Conservation (phyloP, 768 basidiomycete genomes). For the Naganishia friedmannii region DNA sequence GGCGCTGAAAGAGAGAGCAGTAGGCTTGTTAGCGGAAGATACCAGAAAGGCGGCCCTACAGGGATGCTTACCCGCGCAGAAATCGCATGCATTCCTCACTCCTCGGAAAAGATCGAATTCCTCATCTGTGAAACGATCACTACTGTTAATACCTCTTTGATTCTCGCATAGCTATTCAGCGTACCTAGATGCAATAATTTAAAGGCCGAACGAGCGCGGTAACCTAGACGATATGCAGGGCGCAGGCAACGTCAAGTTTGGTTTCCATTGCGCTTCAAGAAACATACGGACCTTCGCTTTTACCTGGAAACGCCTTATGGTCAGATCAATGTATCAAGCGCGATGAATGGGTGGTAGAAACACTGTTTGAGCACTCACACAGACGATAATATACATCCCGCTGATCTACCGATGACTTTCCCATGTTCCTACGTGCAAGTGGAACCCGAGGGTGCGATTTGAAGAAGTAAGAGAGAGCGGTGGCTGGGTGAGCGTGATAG, state of each 20-base stretch:
- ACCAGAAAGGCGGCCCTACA: neutral
- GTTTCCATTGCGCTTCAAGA: neutral
- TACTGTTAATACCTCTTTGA: neutral
- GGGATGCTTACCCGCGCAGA: constrained; percentile 40
- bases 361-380: constrained; percentile 29
- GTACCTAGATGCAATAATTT: constrained; percentile 48
- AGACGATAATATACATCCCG: constrained; percentile 52
- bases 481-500: too few relatives aligned
- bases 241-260: neutral
- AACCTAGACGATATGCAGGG: constrained; percentile 34
- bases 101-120: constrained; percentile 50
- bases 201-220: constrained; percentile 49
- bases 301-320: constrained; percentile 13
- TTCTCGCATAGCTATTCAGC: neutral
- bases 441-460: too few relatives aligned
- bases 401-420: constrained; percentile 47
- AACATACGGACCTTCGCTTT: constrained; percentile 30
- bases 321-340: neutral
- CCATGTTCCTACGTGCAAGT: constrained; percentile 37
- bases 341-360: too few relatives aligned
- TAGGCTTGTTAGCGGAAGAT: neutral
- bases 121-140: constrained; percentile 31
- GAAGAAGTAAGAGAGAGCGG: too few relatives aligned
- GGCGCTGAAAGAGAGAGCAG: constrained; percentile 30
- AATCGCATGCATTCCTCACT: constrained; percentile 48